Evolutionary conservation across 2,329 filamentous ascomycete species (phyloP), one percentile per base, ranked within the genome.

Genomic region (Colletotrichum graminicola): DNA sequence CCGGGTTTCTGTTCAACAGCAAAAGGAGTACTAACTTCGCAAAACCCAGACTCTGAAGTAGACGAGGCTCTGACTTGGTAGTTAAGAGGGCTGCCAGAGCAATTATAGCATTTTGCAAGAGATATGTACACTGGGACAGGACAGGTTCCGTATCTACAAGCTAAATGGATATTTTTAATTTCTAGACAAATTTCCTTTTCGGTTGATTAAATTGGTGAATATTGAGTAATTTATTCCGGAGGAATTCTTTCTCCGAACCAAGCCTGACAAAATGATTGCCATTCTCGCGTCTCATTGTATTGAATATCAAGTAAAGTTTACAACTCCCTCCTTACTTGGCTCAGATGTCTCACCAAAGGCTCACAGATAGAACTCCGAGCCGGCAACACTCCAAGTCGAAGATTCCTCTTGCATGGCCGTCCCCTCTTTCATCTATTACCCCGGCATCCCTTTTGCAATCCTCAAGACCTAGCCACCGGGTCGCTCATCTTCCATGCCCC

Each of bases 381-480:
- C 68, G 26, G 66, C 69, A 4, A 69, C 64, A 16, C 66, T 69
- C 57, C 64, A 29, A 29, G 59, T 71, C 1, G 52, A 49, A n/a
- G 62, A 71, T 2, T 67, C 39, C 55, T 67, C 57, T 23, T 66
- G 60, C 60, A 60, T 71, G 60, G 59, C 63, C 52, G 54, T 60
- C 23, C 64, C 62, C 10, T 63, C 63, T 36, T 61, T 73, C 60
- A 89, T 90, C 75, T 84, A 89, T 14, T 90, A 90, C 74, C 83
- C 89, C 0, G 88, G 89, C 34, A 79, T 83, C 0, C 85, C 87
- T 59, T 77, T 79, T 79, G 79, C 64, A 76, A 77, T 26, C 82
- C 79, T 8, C 77, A 77, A 34, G 78, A 82, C 62, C 75, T 66
- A 5, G 60, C 47, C 5, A 62, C 62, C 41, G 69, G 66, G 66